These are phyloP conservation scores for Solanum medicagineum DNA, from an alignment of 257 asterid species.

Conservation along the genomic window DNA sequence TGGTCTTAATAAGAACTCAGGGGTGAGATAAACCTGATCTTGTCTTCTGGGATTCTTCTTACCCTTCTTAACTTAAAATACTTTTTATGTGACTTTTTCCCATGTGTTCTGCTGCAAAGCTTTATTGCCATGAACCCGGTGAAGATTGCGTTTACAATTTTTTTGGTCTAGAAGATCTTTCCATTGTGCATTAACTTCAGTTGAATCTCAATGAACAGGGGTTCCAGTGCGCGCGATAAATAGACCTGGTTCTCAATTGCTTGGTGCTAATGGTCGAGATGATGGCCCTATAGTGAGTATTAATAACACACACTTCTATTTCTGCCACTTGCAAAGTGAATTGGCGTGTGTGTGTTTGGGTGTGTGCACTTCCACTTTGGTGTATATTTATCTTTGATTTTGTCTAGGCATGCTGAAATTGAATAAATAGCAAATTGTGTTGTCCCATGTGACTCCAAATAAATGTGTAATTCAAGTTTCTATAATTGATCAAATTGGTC, in stretches of 20 bases:
- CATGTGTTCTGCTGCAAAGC: not conserved
- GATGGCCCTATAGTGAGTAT: constrained; percentile 89
- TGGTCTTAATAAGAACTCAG: not conserved
- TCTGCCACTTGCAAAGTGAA: not conserved
- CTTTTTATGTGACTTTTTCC: not conserved
- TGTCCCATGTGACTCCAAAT: not conserved
- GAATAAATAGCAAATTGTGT: not conserved
- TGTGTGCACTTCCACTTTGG: not conserved
- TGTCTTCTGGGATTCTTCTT: not conserved
- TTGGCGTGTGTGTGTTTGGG: not conserved
- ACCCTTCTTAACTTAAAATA: not conserved
- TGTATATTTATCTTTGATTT: not conserved
- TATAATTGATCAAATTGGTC: not conserved
- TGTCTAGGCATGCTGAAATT: not conserved
- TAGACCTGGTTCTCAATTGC: constrained; percentile 82
- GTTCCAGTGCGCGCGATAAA: constrained; percentile 79
- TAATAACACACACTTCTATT: not conserved
- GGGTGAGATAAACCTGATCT: not conserved
- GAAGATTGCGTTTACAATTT: not conserved
- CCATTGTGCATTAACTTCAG: not conserved
- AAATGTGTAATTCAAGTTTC: not conserved
- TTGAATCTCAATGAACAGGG: constrained; percentile 36
- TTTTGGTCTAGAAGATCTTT: not conserved
- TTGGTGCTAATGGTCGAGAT: constrained; percentile 96
- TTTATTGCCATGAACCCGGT: not conserved